These are phyloP conservation scores for Penicillium sp. DNA, from an alignment of 2,329 filamentous ascomycete genomes.

Conservation along the genomic window DNA sequence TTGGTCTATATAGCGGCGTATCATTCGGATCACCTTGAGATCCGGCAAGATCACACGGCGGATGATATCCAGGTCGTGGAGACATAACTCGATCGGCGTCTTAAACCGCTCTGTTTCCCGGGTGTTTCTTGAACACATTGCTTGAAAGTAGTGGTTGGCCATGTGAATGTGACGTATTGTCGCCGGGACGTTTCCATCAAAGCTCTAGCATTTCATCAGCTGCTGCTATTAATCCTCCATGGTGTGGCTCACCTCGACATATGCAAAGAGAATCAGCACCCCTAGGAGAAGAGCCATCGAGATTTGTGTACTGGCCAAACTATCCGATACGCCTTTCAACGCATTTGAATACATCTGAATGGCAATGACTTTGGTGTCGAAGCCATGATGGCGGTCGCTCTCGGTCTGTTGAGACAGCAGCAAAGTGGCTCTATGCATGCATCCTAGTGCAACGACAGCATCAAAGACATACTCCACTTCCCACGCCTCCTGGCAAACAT, in stretches of 20 bases:
- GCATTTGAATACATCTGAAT: conserved; percentile 15
- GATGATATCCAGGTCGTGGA: conserved; percentile 13
- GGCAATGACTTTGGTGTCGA: conserved; percentile 17
- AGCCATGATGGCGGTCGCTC: conserved; percentile 9
- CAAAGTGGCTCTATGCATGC: conserved; percentile 17
- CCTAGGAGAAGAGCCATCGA: conserved; percentile 5
- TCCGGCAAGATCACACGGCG: conserved; percentile 13
- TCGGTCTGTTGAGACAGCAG: conserved; percentile 11
- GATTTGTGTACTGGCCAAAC: background rate
- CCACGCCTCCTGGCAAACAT: conserved; percentile 19
- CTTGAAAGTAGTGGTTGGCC: conserved; percentile 5
- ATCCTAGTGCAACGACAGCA: conserved; percentile 17
- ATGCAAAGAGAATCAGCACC: conserved; percentile 9
- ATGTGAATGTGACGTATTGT: conserved; percentile 10
- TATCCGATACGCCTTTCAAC: conserved; percentile 13
- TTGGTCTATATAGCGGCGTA: background rate
- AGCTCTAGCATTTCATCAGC: conserved; percentile 1
- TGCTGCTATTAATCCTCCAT: background rate
- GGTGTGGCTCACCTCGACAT: conserved; percentile 6
- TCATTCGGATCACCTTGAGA: conserved; percentile 3
- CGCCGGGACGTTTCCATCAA: conserved; percentile 8
- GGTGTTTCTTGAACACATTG: background rate
- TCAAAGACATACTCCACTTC: conserved; percentile 21
- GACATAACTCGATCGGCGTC: conserved; percentile 5
- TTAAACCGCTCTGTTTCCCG: background rate